phyloP scores from a whole-genome alignment of 1,284 basidiomycete species.

The Inonotus hispidus region DNA sequence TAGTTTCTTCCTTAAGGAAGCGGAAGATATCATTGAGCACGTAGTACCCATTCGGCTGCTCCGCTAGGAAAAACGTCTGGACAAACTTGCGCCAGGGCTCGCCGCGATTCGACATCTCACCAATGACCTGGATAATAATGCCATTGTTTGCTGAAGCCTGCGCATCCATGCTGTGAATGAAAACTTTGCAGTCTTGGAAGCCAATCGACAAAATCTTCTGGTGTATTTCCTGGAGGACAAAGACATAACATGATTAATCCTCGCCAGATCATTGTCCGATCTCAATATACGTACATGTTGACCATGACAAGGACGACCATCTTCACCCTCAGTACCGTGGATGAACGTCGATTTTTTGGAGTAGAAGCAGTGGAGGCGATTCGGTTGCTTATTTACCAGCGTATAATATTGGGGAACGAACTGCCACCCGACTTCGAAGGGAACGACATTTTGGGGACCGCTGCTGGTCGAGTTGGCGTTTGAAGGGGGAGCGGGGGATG shows the following conservation, averaged over 20 bases:
- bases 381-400: constrained; percentile 96
- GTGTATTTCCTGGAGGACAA: constrained; percentile 86
- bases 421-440: constrained; percentile 93
- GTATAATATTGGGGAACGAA: constrained; percentile 97
- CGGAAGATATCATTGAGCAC: constrained; percentile 99
- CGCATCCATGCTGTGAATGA: constrained; percentile 92
- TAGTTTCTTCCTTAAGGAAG: constrained; percentile 93
- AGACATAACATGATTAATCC: neutral
- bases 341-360: constrained; percentile 96
- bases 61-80: constrained; percentile 99
- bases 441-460: no score
- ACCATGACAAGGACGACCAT: constrained; percentile 80
- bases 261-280: neutral
- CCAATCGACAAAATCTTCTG: constrained; percentile 91
- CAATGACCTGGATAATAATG: constrained; percentile 97
- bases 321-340: constrained; percentile 95
- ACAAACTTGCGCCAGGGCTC: constrained; percentile 97
- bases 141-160: constrained; percentile 92
- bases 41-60: constrained; percentile 98
- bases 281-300: constrained; percentile 66
- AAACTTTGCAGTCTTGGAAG: constrained; percentile 97
- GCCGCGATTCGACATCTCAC: constrained; percentile 92
- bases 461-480: neutral
- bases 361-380: constrained; percentile 98
- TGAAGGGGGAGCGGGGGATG: neutral